These are phyloP conservation scores for Platanus orientalis DNA, from an alignment of 164 flowering plant species.

Conservation along the genomic window DNA sequence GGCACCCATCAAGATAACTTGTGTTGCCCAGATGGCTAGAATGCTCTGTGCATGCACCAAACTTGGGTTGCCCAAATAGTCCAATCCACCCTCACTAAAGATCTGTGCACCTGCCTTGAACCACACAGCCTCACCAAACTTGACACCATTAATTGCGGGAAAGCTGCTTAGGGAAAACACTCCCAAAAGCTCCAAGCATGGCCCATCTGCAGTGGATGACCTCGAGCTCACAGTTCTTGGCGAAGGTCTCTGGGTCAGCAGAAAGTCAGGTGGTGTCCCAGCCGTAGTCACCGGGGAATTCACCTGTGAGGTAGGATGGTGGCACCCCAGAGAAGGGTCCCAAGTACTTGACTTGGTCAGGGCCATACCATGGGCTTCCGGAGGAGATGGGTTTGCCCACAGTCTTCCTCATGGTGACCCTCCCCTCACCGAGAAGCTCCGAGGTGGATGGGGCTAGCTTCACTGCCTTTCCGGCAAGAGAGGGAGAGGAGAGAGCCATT, in stretches of 20 bases:
- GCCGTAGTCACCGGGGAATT: slow-evolving; percentile 56
- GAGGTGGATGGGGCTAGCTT: slow-evolving; percentile 25
- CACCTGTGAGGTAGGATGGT: slow-evolving; percentile 47
- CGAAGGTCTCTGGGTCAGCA: slow-evolving; percentile 50
- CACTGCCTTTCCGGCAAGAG: slow-evolving; percentile 37
- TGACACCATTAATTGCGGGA: slow-evolving; percentile 41
- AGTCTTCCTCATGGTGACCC: slow-evolving; percentile 41
- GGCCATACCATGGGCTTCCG: no score
- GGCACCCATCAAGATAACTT: slow-evolving; percentile 32
- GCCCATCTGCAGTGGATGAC: no score
- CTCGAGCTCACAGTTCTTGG: slow-evolving; percentile 51
- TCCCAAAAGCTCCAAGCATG: slow-evolving; percentile 47
- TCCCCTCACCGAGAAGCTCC: slow-evolving; percentile 24
- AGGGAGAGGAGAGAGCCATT: slow-evolving; percentile 41
- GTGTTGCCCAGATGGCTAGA: slow-evolving; percentile 33
- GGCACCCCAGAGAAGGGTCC: slow-evolving; percentile 48
- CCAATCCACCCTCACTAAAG: slow-evolving; percentile 45
- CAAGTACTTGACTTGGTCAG: slow-evolving; percentile 41
- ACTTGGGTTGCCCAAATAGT: slow-evolving; percentile 43
- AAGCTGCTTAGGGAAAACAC: slow-evolving; percentile 43
- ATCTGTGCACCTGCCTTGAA: slow-evolving; percentile 50
- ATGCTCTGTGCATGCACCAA: slow-evolving; percentile 47
- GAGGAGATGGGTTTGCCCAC: slow-evolving; percentile 20
- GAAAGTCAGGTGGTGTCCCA: slow-evolving; percentile 58
- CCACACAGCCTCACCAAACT: slow-evolving; percentile 48